phyloP scores from a whole-genome alignment of 495 filamentous ascomycete genomes.

The Poronia punctata region DNA sequence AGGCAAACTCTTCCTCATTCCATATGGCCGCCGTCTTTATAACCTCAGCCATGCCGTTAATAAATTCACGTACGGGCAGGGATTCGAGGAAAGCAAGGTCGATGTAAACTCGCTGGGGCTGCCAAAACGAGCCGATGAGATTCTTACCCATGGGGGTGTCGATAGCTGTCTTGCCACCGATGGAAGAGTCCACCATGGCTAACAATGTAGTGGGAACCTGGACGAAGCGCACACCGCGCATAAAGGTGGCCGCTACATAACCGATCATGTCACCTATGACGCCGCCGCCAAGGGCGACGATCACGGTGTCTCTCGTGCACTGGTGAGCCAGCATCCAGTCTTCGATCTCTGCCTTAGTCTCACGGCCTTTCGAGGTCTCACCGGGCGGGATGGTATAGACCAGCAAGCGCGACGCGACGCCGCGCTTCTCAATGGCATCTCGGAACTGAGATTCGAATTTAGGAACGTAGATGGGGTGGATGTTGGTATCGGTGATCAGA shows the following conservation, averaged over 20 bases:
- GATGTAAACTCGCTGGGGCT: conserved; percentile 87
- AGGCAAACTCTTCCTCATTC: conserved; percentile 78
- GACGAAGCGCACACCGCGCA: conserved; percentile 92
- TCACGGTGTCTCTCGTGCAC: conserved; percentile 90
- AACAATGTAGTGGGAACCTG: conserved; percentile 94
- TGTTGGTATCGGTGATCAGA: conserved; percentile 92
- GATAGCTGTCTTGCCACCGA: conserved; percentile 97
- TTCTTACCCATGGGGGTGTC: conserved; percentile 97
- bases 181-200: conserved; percentile 97
- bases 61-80: conserved; percentile 84
- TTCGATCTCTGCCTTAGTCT: conserved; percentile 90
- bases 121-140: conserved; percentile 93
- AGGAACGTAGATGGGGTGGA: conserved; percentile 71
- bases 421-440: conserved; percentile 38
- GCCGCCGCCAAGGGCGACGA: conserved; percentile 93
- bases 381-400: conserved; percentile 84
- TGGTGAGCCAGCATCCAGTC: conserved; percentile 92
- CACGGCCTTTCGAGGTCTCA: conserved; percentile 84
- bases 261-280: conserved; percentile 98
- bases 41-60: conserved; percentile 98
- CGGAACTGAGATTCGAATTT: conserved; percentile 68
- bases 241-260: conserved; percentile 95
- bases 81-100: conserved; percentile 91
- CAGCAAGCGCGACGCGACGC: conserved; percentile 62
- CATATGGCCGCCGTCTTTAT: conserved; percentile 98